Evolutionary conservation across 768 basidiomycete genomes (phyloP).

Genomic region (Leucocoprinus leucothites): DNA sequence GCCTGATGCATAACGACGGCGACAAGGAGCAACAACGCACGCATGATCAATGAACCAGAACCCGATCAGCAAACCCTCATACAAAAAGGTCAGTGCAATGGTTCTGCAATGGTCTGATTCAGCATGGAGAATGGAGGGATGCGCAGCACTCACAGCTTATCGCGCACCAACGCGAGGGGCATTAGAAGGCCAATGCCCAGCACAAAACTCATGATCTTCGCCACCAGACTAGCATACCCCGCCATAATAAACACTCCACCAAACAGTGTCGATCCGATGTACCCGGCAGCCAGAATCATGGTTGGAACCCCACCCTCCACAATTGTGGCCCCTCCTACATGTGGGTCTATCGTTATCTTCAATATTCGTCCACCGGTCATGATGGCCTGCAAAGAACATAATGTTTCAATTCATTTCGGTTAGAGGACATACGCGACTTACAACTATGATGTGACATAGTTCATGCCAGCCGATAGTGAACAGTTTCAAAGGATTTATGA

Average conservation of each 20-base stretch:
- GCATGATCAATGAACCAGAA: constrained; percentile 96
- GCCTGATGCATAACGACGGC: neutral
- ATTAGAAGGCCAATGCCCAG: constrained; percentile 84
- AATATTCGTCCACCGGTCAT: constrained; percentile 76
- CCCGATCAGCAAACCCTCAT: constrained; percentile 84
- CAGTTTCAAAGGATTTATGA: constrained; percentile 83
- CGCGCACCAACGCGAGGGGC: constrained; percentile 81
- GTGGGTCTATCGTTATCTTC: constrained; percentile 82
- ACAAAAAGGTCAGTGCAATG: constrained; percentile 75
- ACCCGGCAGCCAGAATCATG: constrained; percentile 74
- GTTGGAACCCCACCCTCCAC: constrained; percentile 75
- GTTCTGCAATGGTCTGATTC: constrained; percentile 50
- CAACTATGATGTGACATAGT: constrained; percentile 77
- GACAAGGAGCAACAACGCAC: constrained; percentile 40
- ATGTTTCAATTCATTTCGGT: neutral
- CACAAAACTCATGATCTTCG: constrained; percentile 91
- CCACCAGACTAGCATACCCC: constrained; percentile 85
- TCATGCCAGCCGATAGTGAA: constrained; percentile 91
- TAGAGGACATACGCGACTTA: constrained; percentile 31
- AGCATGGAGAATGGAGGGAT: neutral
- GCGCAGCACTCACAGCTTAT: constrained; percentile 72
- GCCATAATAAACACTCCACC: constrained; percentile 82
- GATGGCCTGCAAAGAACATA: constrained; percentile 50
- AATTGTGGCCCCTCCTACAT: constrained; percentile 71
- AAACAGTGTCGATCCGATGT: constrained; percentile 77